Evolutionary conservation across 352 stramenopile genomes (phyloP).

Genomic region (Globisporangium paroecandrum): DNA sequence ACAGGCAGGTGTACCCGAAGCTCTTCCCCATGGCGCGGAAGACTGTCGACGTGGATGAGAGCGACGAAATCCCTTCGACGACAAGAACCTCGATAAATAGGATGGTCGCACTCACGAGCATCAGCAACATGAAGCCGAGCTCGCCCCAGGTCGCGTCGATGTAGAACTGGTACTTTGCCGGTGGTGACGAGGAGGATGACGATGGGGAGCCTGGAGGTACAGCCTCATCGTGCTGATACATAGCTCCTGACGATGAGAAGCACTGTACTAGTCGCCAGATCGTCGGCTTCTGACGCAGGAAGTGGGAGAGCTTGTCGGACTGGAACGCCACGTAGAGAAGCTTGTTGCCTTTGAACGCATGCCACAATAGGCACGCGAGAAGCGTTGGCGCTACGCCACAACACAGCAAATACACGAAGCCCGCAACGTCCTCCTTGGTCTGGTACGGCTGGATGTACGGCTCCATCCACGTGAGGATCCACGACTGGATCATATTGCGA

Average conservation of each 20-base stretch:
- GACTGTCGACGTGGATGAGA: slow-evolving; percentile 15
- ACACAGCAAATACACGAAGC: slow-evolving; percentile 24
- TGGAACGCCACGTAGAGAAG: slow-evolving; percentile 6
- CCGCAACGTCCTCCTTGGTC: slow-evolving; percentile 18
- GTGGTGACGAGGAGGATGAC: background rate
- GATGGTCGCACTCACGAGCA: slow-evolving; percentile 14
- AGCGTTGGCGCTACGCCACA: slow-evolving; percentile 18
- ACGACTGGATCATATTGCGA: slow-evolving; percentile 16
- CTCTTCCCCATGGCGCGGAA: slow-evolving; percentile 20
- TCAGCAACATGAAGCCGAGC: slow-evolving; percentile 20
- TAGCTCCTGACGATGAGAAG: background rate
- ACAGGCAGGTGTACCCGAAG: slow-evolving; percentile 28
- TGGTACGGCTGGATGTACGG: slow-evolving; percentile 19
- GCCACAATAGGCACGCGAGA: slow-evolving; percentile 18
- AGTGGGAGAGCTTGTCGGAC: background rate
- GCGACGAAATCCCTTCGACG: slow-evolving; percentile 1
- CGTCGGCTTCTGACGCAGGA: slow-evolving; percentile 25
- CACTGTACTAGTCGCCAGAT: slow-evolving; percentile 1
- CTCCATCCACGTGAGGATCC: slow-evolving; percentile 19
- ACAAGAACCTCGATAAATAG: slow-evolving; percentile 25
- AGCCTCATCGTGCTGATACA: background rate
- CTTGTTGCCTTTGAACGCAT: slow-evolving; percentile 10
- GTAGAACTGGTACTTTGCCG: slow-evolving; percentile 16
- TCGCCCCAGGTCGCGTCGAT: slow-evolving; percentile 23
- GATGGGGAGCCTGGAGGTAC: background rate